A percentile compares a stretch with the other conserved stretches of the same genome.
These are phyloP conservation scores for Cadophora luteo-olivacea DNA, from an alignment of 2,329 filamentous ascomycete species.

Conservation along the genomic window DNA sequence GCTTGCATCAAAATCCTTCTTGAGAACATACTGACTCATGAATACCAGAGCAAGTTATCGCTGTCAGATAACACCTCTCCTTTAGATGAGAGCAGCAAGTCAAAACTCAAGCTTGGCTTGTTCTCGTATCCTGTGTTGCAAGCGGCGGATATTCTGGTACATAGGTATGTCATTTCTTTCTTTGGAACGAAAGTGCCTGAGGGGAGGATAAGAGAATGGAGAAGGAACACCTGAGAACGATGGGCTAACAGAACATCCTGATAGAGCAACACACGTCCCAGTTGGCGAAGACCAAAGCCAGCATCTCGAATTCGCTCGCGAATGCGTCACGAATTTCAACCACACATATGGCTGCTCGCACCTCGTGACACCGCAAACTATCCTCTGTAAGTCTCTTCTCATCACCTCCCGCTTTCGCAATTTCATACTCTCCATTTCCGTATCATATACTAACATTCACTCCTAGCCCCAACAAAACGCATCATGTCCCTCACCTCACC, in stretches of 20 bases:
- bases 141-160: constrained; percentile 91
- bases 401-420: neutral
- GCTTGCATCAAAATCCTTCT: neutral
- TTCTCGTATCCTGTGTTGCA: constrained; percentile 97
- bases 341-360: constrained; percentile 64
- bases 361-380: constrained; percentile 72
- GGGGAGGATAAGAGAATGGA: neutral
- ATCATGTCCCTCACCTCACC: constrained; percentile 90
- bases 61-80: constrained; percentile 63
- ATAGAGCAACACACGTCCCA: constrained; percentile 87
- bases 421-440: neutral
- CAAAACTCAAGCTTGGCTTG: constrained; percentile 80
- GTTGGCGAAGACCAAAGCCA: constrained; percentile 96
- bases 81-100: constrained; percentile 64
- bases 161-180: constrained; percentile 58
- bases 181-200: neutral
- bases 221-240: neutral
- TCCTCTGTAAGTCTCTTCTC: constrained; percentile 65
- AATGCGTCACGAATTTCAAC: constrained; percentile 89
- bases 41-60: constrained; percentile 63
- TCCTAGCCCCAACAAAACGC: constrained; percentile 68
- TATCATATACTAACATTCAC: constrained; percentile 4
- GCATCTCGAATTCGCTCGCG: constrained; percentile 90
- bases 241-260: constrained; percentile 18
- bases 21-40: constrained; percentile 49